Evolutionary conservation across 2,329 filamentous ascomycete genomes (phyloP), one percentile per base, ranked within the genome.

Genomic region (Fusarium sororula): DNA sequence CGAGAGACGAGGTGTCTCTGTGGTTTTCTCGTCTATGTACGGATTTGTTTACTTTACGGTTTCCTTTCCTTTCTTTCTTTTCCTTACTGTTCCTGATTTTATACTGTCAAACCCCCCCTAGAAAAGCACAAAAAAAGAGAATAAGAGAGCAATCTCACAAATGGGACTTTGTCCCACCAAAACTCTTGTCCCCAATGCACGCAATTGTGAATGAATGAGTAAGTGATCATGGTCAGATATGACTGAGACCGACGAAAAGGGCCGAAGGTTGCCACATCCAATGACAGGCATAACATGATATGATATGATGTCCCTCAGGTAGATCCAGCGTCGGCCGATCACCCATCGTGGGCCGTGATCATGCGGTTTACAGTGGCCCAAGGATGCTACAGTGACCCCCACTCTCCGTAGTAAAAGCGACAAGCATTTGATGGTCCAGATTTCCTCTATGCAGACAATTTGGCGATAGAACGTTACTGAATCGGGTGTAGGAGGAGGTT

Each of bases 61-160:
- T 63, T 47, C 24, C 22, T 42, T 56, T 53, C 22, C 5, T 42
- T 41, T 11, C 42, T 14, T 47, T 22, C 24, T 3, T 48, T 48
- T 15, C 32, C 30, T 62, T 59, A 53, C 24, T 53, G n/a, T 37
- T 26, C n/a, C 9, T 53, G n/a, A 53, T 12, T 26, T 22, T 37
- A 53, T 37, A 53, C 20, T 37, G 32, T 37, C 32, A 22, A 69
- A 1, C 13, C 54, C 22, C 22, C 28, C 37, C 26, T 48, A 61
- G 50, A 71, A 71, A 67, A 74, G 30, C n/a, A 61, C 22, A 55
- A 72, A 68, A 72, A 70, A 70, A 60, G 68, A 37, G 44, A 39
- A 68, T 10, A 61, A 59, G 67, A 59, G 70, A 62, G 50, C 47
- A 62, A 61, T 66, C 70, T 59, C 51, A 73, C 26, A 11, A 70